These are phyloP conservation scores for Plasmodium falciparum DNA, from an alignment of 169 alveolate genomes.

Conservation along the genomic window DNA sequence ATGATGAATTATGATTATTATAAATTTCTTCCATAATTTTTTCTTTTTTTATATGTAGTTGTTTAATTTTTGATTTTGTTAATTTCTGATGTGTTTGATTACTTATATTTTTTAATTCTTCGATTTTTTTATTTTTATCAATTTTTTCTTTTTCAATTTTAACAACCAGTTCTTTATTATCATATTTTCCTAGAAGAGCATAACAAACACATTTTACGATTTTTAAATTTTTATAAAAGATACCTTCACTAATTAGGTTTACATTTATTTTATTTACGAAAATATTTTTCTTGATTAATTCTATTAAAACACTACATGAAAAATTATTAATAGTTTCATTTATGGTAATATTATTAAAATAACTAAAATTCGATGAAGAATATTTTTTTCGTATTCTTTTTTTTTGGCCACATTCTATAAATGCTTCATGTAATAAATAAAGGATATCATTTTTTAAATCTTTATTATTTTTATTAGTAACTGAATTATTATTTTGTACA, in stretches of 20 bases:
- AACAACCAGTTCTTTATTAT: constrained; percentile 27
- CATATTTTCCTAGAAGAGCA: constrained; percentile 34
- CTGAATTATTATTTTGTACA: no score
- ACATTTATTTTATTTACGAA: constrained; percentile 28
- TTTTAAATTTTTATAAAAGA: constrained; percentile 47
- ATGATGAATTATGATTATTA: constrained; percentile 10
- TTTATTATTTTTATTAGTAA: not conserved
- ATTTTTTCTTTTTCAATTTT: constrained; percentile 18
- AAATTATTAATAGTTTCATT: constrained; percentile 35
- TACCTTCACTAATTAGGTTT: constrained; percentile 35
- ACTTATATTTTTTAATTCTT: constrained; percentile 28
- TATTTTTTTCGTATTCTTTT: constrained; percentile 45
- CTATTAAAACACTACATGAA: constrained; percentile 58
- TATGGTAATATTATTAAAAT: not conserved
- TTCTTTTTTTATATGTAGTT: constrained; percentile 26
- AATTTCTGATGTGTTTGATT: constrained; percentile 56
- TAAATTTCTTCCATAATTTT: constrained; percentile 25
- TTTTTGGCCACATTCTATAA: constrained; percentile 32
- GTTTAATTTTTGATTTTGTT: constrained; percentile 33
- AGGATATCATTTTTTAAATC: constrained; percentile 6
- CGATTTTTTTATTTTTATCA: constrained; percentile 23
- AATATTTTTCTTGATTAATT: constrained; percentile 33
- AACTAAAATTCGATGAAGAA: constrained; percentile 1
- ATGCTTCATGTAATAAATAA: constrained; percentile 48
- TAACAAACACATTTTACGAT: constrained; percentile 47